Evolutionary conservation across 768 basidiomycete species (phyloP).

Genomic region (Agaricus blazei): DNA sequence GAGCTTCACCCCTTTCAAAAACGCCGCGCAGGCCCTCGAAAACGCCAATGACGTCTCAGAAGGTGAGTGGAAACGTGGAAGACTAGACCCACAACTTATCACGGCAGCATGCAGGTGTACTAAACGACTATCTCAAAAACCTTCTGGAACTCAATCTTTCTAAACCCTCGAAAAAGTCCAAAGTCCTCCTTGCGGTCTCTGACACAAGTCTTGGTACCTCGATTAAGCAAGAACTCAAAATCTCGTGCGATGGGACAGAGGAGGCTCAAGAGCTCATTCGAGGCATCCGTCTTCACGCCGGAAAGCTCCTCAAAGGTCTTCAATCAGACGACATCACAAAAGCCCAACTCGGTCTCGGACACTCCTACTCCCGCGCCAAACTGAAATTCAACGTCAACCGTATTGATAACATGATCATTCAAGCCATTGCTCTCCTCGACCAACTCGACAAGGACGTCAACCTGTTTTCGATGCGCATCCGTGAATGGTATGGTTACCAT

Average conservation of each 20-base stretch:
- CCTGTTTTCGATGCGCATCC: slow-evolving; percentile 95
- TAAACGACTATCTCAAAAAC: slow-evolving; percentile 79
- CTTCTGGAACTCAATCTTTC: slow-evolving; percentile 85
- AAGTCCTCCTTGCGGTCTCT: slow-evolving; percentile 72
- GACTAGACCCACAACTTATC: background rate
- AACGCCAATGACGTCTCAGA: slow-evolving; percentile 96
- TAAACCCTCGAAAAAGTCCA: slow-evolving; percentile 65
- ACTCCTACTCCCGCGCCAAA: slow-evolving; percentile 96
- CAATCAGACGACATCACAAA: slow-evolving; percentile 84
- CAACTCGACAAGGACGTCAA: slow-evolving; percentile 99
- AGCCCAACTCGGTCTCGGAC: slow-evolving; percentile 94
- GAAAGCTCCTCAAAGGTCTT: slow-evolving; percentile 85
- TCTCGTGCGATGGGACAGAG: slow-evolving; percentile 81
- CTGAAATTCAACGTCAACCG: slow-evolving; percentile 98
- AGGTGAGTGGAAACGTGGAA: slow-evolving; percentile 43
- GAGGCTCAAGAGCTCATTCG: slow-evolving; percentile 82
- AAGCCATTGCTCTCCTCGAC: slow-evolving; percentile 96
- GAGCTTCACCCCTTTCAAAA: slow-evolving; percentile 94
- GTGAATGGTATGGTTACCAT: slow-evolving; percentile 99
- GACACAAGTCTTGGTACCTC: slow-evolving; percentile 71
- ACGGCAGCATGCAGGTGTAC: slow-evolving; percentile 49
- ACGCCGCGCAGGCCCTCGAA: slow-evolving; percentile 88
- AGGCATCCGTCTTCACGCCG: slow-evolving; percentile 87
- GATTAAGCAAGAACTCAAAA: slow-evolving; percentile 66
- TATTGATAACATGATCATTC: slow-evolving; percentile 99